A percentile compares a stretch with the other conserved stretches of the same genome.
Evolutionary conservation across 495 filamentous ascomycete species (phyloP).

Genomic region (Hyaloscypha hepaticicola): DNA sequence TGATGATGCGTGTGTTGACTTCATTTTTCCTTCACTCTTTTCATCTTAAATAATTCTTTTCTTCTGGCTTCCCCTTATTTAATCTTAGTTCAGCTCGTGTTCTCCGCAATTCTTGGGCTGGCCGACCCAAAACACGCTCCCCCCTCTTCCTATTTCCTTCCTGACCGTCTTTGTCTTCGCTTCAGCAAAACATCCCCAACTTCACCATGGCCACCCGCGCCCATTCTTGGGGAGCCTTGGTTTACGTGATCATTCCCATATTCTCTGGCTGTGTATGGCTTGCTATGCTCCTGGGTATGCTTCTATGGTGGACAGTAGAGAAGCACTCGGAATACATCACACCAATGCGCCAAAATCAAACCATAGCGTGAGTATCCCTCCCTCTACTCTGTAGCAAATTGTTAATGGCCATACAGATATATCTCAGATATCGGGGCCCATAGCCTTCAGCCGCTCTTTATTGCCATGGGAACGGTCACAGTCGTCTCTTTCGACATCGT

Average conservation of each 20-base stretch:
- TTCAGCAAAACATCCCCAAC: not conserved
- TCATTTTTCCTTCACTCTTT: not conserved
- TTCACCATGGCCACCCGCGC: not conserved
- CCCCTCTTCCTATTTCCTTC: not conserved
- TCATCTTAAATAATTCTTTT: not conserved
- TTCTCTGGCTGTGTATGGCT: conserved; percentile 81
- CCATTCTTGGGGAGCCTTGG: not conserved
- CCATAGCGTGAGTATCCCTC: conserved; percentile 69
- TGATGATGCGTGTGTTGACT: not conserved
- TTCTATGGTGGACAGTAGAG: conserved; percentile 30
- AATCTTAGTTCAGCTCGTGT: not conserved
- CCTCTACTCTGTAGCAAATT: conserved; percentile 16
- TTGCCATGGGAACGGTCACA: conserved; percentile 71
- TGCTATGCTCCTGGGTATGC: conserved; percentile 42
- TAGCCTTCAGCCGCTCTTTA: conserved; percentile 79
- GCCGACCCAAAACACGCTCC: not conserved
- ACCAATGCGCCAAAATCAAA: conserved; percentile 60
- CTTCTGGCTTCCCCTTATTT: not conserved
- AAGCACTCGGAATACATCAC: conserved; percentile 59
- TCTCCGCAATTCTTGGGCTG: not conserved
- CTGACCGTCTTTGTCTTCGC: not conserved
- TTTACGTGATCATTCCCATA: conserved; percentile 53
- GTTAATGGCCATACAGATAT: conserved; percentile 40
- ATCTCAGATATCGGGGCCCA: conserved; percentile 74
- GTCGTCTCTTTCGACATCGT: conserved; percentile 80